Base-by-base conservation (phyloP, 2,329 filamentous ascomycete genomes). In the Alternaria dauci region DNA sequence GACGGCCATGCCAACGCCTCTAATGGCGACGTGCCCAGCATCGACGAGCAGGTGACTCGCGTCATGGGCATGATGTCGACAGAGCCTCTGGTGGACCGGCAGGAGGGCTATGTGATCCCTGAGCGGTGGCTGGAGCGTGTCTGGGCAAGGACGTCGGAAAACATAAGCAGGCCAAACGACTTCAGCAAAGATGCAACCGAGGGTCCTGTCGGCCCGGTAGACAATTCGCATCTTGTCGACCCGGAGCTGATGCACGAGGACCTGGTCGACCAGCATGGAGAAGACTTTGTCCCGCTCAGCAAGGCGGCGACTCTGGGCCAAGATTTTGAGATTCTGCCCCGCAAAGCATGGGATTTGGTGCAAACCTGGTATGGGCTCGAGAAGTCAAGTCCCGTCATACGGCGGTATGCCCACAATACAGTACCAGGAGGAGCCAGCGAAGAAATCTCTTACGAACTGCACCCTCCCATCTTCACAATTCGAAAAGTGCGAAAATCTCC, bases 381-480 rank as follows among this genome's bases (percentile, higher is more conserved):
- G 58, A 81, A 88, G 16, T 88, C 87, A 34, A 90, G 92, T 54
- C 82, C 88, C 8, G 85, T 91, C 44, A 93, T 98, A 65, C 80
- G 88, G 46, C 89, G 95, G 60, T 86, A 86, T 67, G 93, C 91
- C 38, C 91, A 94, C 78, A 91, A 97, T 77, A 93, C 90, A 30
- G 85, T 88, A 8, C 82, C 84, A 2, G 85, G 87, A 41, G 84
- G 84, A 26, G 71, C 61, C 48, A 71, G 80, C 3, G 81, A 87
- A 39, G 92, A 96, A 65, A 81, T 97, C 47, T 83, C 91, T 70
- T 96, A 91, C 76, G 95, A 98, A 79, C 83, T 93, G 41, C 88
- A 93, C 71, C 95, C 94, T 5, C 93, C 92, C 0, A 84, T 97
- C 43, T 92, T 97, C 76, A 92, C 89, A 1, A 84, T 98, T 61